A percentile compares a stretch with the other conserved stretches of the same genome.
Conservation (phyloP, 768 basidiomycete species). For the Panaeolus papilionaceus region DNA sequence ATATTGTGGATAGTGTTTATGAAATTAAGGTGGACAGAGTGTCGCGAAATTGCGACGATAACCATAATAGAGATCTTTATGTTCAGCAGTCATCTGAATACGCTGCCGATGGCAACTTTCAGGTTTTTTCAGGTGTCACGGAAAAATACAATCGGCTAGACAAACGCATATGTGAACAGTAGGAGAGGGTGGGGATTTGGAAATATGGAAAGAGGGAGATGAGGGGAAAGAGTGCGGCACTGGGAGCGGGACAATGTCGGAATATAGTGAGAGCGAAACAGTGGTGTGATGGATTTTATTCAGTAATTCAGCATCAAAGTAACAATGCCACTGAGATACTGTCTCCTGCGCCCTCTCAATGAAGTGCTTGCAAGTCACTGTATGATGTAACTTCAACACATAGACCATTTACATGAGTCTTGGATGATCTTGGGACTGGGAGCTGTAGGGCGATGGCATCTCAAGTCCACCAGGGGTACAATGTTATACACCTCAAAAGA, state of each 20-base stretch:
- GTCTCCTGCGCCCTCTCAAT: background rate
- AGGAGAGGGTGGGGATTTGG: background rate
- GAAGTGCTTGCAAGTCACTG: background rate
- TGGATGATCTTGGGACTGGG: background rate
- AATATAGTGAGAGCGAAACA: background rate
- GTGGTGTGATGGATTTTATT: background rate
- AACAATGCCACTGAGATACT: background rate
- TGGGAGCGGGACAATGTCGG: conserved; percentile 7
- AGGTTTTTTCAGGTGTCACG: background rate
- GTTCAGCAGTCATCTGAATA: background rate
- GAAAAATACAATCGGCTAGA: background rate
- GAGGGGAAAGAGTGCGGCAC: conserved; percentile 10
- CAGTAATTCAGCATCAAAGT: conserved; percentile 2
- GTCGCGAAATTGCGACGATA: background rate
- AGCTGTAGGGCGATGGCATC: background rate
- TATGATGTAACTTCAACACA: background rate
- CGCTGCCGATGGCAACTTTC: background rate
- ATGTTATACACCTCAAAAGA: background rate
- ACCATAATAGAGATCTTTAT: background rate
- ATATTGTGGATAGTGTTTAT: background rate
- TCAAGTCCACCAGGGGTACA: background rate
- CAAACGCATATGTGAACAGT: background rate
- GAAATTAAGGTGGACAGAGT: background rate
- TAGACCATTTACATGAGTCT: background rate
- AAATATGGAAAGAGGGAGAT: background rate